Base-by-base conservation (phyloP, 129 eudicot species). In the Silybum marianum region DNA sequence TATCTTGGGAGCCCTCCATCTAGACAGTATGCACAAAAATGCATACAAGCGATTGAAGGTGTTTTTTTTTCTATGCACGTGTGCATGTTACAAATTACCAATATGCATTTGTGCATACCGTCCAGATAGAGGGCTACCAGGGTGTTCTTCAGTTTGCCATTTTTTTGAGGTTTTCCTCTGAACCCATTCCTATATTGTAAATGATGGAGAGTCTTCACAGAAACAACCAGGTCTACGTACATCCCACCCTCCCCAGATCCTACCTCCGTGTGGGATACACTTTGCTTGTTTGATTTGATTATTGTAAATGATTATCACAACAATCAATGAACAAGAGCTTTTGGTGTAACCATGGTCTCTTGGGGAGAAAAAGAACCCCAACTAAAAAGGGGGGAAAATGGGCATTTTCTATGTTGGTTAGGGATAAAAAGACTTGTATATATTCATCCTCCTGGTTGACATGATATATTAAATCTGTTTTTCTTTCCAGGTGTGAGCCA, bases 401-500 rank as follows among this genome's bases (percentile, higher is more conserved):
- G 7, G 6, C 6, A 46, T 11, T 48, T 13, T 13, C 19, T 14
- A 1, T 48, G 19, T 13, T 4, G 62, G 62, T 48, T 48, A 48
- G 62, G 62, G 62, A 60, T 18, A n/a, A 60, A 18, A 60, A 60
- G 23, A 60, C 23, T 18, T 60, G 68, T 60, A 60, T 7, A 62
- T 19, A 22, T 62, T 62, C 22, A 4, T 62, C 25, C 69, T 62
- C 13, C 26, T 42, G 77, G 18, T 28, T 42, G 77, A 18, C 51
- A 72, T 38, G 76, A 72, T 21, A 21, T 71, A 8, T 34, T 34
- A 44, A 32, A 19, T 82, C 25, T 68, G 39, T 24, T 78, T 6
- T 84, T 84, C 54, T 30, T 72, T 76, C 19, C 87, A 92, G 97
- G 97, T 93, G 98, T 65, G 96, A 93, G 85, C 88, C 98, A 69